Evolutionary conservation across 495 filamentous ascomycete species (phyloP).

Genomic region (Talaromyces liani): DNA sequence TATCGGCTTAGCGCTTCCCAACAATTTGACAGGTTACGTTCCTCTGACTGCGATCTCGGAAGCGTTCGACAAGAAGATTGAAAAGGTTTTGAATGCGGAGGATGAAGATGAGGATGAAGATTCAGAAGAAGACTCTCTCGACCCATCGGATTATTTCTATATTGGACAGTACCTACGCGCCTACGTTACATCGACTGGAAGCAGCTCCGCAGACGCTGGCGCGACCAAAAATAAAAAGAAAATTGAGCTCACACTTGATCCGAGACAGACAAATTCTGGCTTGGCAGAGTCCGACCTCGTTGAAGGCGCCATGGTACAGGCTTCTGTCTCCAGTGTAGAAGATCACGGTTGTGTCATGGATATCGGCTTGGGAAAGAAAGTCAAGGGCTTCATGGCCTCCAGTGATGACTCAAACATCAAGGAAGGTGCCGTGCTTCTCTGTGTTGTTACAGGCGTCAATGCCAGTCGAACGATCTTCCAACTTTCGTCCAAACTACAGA

Average conservation of each 20-base stretch:
- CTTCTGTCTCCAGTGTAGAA: slow-evolving; percentile 81
- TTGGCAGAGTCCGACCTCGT: slow-evolving; percentile 64
- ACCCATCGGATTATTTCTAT: slow-evolving; percentile 65
- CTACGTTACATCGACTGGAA: slow-evolving; percentile 66
- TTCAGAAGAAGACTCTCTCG: slow-evolving; percentile 51
- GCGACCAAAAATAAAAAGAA: slow-evolving; percentile 60
- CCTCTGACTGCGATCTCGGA: slow-evolving; percentile 86
- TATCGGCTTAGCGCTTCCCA: slow-evolving; percentile 75
- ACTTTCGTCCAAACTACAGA: slow-evolving; percentile 67
- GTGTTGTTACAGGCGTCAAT: slow-evolving; percentile 67
- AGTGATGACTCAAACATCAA: slow-evolving; percentile 65
- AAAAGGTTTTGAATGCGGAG: slow-evolving; percentile 52
- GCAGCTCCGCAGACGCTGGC: slow-evolving; percentile 43
- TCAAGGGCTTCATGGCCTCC: slow-evolving; percentile 79
- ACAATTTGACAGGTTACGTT: slow-evolving; percentile 85
- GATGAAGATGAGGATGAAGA: slow-evolving; percentile 47
- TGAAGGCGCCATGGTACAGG: slow-evolving; percentile 68
- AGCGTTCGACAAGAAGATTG: slow-evolving; percentile 57
- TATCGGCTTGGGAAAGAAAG: slow-evolving; percentile 60
- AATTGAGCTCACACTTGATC: slow-evolving; percentile 79
- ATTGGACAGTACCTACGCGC: slow-evolving; percentile 87
- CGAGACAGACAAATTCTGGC: slow-evolving; percentile 65
- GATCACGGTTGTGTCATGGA: slow-evolving; percentile 96
- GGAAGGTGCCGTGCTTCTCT: slow-evolving; percentile 77
- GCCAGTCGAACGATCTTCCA: slow-evolving; percentile 78